Evolutionary conservation across 257 asterid genomes (phyloP).

Genomic region (Primulina huaijiensis): DNA sequence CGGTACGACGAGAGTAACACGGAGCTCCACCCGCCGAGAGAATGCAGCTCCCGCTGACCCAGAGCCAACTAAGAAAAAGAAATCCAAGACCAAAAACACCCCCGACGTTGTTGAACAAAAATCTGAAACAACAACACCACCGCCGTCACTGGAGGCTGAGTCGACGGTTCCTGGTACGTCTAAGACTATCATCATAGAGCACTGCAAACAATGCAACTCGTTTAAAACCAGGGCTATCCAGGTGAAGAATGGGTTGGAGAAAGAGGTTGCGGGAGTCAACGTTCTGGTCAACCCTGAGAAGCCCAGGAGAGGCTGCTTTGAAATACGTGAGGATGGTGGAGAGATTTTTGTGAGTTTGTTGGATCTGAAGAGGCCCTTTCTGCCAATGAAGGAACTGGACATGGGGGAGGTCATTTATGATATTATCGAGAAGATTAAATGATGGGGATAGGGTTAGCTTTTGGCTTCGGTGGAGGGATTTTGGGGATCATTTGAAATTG

Average conservation of each 20-base stretch:
- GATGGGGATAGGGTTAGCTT: slow-evolving; percentile 15
- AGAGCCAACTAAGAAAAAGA: slow-evolving; percentile 34
- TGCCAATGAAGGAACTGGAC: slow-evolving; percentile 53
- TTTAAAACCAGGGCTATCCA: slow-evolving; percentile 60
- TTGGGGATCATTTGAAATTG: background rate
- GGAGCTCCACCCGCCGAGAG: slow-evolving; percentile 36
- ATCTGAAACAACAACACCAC: background rate
- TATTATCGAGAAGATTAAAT: slow-evolving; percentile 51
- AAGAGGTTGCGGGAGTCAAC: slow-evolving; percentile 43
- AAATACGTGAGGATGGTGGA: slow-evolving; percentile 68
- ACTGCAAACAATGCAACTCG: slow-evolving; percentile 62
- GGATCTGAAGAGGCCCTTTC: slow-evolving; percentile 75
- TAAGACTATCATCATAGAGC: slow-evolving; percentile 57
- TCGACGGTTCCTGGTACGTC: slow-evolving; percentile 7
- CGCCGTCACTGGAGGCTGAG: slow-evolving; percentile 5
- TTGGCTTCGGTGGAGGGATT: background rate
- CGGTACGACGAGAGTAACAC: slow-evolving; percentile 31
- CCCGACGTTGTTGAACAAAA: slow-evolving; percentile 1
- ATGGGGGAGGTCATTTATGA: slow-evolving; percentile 65
- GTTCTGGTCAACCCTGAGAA: slow-evolving; percentile 72
- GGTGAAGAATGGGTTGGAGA: slow-evolving; percentile 62
- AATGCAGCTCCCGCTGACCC: slow-evolving; percentile 26
- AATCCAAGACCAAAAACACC: slow-evolving; percentile 30
- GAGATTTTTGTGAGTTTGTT: slow-evolving; percentile 59
- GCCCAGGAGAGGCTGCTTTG: slow-evolving; percentile 87